Conservation (phyloP, 768 basidiomycete genomes). For the Amanita rubescens region DNA sequence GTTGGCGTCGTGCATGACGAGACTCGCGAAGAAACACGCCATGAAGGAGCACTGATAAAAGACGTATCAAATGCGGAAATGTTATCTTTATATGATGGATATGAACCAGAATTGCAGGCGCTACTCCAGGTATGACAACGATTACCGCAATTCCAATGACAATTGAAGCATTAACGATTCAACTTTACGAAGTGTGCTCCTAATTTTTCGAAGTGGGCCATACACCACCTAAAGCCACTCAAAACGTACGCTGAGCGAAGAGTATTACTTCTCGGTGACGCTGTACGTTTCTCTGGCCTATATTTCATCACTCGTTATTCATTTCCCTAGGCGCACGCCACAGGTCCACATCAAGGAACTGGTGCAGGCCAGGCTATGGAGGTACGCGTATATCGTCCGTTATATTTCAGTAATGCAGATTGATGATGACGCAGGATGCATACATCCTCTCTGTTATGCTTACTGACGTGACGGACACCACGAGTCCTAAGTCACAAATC, state of each 20-base stretch:
- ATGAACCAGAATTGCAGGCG: constrained; percentile 3
- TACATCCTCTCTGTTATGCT: constrained; percentile 38
- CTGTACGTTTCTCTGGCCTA: constrained; percentile 10
- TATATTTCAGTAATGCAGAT: constrained; percentile 23
- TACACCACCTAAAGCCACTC: constrained; percentile 16
- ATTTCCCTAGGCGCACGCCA: constrained; percentile 43
- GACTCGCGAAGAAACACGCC: not conserved
- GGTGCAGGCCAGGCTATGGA: constrained; percentile 56
- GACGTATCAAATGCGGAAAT: not conserved
- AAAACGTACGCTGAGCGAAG: constrained; percentile 12
- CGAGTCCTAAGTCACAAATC: constrained; percentile 30
- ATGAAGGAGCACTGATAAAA: not conserved
- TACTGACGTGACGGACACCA: constrained; percentile 30
- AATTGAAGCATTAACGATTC: not conserved
- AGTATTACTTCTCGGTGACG: constrained; percentile 17
- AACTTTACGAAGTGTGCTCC: constrained; percentile 10
- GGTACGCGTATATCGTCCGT: constrained; percentile 21
- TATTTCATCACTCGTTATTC: not conserved
- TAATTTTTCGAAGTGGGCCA: constrained; percentile 14
- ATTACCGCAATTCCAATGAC: not conserved
- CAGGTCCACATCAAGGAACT: constrained; percentile 48
- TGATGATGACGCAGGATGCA: constrained; percentile 38
- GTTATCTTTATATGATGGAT: not conserved
- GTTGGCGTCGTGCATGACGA: constrained; percentile 27
- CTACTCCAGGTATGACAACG: constrained; percentile 15